Conservation (phyloP, 768 basidiomycete genomes). For the Lepiota brunneoincarnata region DNA sequence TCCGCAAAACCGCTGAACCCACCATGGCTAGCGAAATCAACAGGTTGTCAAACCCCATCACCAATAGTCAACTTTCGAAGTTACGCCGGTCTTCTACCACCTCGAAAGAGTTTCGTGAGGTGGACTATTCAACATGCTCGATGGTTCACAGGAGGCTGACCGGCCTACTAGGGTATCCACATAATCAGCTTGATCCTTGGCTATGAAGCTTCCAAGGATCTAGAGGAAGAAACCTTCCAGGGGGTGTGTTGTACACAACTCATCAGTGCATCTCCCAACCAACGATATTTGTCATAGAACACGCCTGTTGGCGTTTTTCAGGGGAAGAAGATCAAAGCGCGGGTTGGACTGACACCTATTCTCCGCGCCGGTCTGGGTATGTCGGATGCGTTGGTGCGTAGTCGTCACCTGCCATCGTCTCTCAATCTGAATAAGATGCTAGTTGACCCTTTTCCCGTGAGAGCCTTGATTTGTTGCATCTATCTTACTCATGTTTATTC, state of each 20-base stretch:
- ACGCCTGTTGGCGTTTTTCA: slow-evolving; percentile 80
- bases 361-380: slow-evolving; percentile 92
- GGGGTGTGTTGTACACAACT: slow-evolving; percentile 46
- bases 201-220: slow-evolving; percentile 74
- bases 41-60: slow-evolving; percentile 65
- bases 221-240: slow-evolving; percentile 60
- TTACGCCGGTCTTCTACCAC: slow-evolving; percentile 59
- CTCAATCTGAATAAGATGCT: slow-evolving; percentile 8
- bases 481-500: neutral
- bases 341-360: slow-evolving; percentile 87
- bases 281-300: slow-evolving; percentile 40
- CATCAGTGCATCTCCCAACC: neutral
- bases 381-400: slow-evolving; percentile 76
- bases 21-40: slow-evolving; percentile 38
- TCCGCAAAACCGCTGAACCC: neutral
- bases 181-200: slow-evolving; percentile 76
- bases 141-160: neutral
- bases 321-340: slow-evolving; percentile 71
- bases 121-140: slow-evolving; percentile 20
- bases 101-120: slow-evolving; percentile 80
- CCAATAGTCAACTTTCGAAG: slow-evolving; percentile 71
- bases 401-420: slow-evolving; percentile 14
- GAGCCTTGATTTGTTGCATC: slow-evolving; percentile 24
- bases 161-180: slow-evolving; percentile 58
- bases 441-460: slow-evolving; percentile 80